These are phyloP conservation scores for Trichoderma erinaceum DNA, from an alignment of 495 filamentous ascomycete genomes.

Conservation along the genomic window DNA sequence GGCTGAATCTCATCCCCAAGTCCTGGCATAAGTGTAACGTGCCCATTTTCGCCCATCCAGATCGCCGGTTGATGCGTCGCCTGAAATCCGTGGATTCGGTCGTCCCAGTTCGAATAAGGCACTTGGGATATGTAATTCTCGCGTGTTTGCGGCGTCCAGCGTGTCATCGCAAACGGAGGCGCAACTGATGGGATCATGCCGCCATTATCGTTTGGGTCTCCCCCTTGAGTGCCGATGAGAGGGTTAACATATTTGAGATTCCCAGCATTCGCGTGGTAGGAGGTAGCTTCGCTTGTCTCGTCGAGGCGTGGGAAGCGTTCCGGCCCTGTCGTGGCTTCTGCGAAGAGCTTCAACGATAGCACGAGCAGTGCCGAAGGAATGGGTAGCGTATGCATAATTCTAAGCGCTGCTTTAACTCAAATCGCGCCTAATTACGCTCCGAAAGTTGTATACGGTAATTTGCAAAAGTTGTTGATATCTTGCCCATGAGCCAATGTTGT, in stretches of 20 bases:
- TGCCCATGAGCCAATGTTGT: too few relatives aligned
- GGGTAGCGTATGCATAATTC: too few relatives aligned
- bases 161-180: slow-evolving; percentile 31
- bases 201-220: slow-evolving; percentile 25
- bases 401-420: too few relatives aligned
- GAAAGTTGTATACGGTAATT: too few relatives aligned
- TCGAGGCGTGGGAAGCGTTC: too few relatives aligned
- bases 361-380: too few relatives aligned
- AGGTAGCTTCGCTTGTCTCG: too few relatives aligned
- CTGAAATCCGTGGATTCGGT: slow-evolving; percentile 29
- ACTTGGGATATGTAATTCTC: slow-evolving; percentile 32
- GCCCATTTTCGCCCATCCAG: slow-evolving; percentile 32
- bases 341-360: too few relatives aligned
- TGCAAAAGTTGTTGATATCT: too few relatives aligned
- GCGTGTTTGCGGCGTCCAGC: slow-evolving; percentile 30
- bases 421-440: too few relatives aligned
- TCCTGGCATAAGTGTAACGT: slow-evolving; percentile 24
- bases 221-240: slow-evolving; percentile 26
- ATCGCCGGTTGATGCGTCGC: slow-evolving; percentile 32
- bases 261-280: slow-evolving; percentile 25
- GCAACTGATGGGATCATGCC: slow-evolving; percentile 33
- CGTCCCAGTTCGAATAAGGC: slow-evolving; percentile 26
- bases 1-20: slow-evolving; percentile 19
- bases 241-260: slow-evolving; percentile 29
- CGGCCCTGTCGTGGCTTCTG: too few relatives aligned